phyloP scores from a whole-genome alignment of 192 early-diverging fungal species.

The Kappamyces sp. region DNA sequence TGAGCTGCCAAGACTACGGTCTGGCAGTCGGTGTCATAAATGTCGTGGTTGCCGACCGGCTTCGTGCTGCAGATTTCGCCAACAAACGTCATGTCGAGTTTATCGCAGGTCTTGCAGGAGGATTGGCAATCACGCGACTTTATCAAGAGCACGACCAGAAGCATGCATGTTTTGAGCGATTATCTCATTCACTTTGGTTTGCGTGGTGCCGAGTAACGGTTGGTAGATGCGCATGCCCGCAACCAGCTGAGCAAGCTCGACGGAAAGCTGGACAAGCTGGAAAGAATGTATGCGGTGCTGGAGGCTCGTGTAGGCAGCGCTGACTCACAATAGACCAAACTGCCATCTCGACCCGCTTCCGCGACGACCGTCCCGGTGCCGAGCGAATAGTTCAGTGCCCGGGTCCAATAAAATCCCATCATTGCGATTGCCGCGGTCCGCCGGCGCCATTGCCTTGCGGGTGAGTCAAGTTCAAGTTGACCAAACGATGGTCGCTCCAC shows the following conservation, averaged over 20 bases:
- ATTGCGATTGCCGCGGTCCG: too few relatives aligned
- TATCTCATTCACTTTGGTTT: slow-evolving; percentile 11
- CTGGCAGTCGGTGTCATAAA: not conserved
- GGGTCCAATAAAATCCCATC: too few relatives aligned
- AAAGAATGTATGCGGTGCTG: slow-evolving; percentile 4
- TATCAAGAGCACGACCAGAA: slow-evolving; percentile 1
- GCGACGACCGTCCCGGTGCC: not conserved
- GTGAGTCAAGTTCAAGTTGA: not conserved
- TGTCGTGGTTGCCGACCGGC: not conserved
- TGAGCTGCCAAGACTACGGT: not conserved
- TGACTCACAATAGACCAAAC: not conserved
- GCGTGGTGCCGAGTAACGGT: not conserved
- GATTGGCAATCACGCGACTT: slow-evolving; percentile 13
- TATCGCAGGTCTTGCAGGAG: slow-evolving; percentile 10
- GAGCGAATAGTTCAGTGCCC: too few relatives aligned
- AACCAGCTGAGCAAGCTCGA: slow-evolving; percentile 2
- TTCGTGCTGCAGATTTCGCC: slow-evolving; percentile 1
- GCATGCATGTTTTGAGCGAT: not conserved
- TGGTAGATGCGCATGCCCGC: slow-evolving; percentile 5
- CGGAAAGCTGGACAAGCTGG: slow-evolving; percentile 7
- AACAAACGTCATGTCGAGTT: slow-evolving; percentile 4
- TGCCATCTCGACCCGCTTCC: not conserved
- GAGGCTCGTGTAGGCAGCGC: not conserved
- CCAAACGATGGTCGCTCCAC: not conserved
- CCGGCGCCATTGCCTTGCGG: not conserved